Evolutionary conservation across 2,329 filamentous ascomycete genomes (phyloP).

Genomic region (Pseudogymnoascus sp.): DNA sequence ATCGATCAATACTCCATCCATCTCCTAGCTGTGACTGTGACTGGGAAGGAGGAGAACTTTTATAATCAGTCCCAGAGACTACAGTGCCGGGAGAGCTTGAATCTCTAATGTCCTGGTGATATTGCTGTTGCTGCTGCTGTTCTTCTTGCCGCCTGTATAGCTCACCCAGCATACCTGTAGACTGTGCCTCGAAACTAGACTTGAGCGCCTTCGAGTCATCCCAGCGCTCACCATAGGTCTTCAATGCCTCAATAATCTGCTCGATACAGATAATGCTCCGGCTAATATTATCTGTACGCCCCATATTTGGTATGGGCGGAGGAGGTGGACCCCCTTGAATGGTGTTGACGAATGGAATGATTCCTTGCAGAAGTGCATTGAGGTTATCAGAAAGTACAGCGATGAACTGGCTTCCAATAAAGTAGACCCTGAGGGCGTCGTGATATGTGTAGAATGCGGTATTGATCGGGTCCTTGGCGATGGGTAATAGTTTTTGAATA

Average conservation of each 20-base stretch:
- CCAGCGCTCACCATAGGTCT: constrained; percentile 54
- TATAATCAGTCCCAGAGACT: neutral
- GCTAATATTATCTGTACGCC: constrained; percentile 44
- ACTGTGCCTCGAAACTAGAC: constrained; percentile 41
- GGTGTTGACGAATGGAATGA: constrained; percentile 20
- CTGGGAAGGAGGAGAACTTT: constrained; percentile 1
- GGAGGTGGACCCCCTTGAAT: constrained; percentile 40
- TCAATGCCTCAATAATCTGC: constrained; percentile 46
- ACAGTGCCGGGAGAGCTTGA: neutral
- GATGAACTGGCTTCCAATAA: constrained; percentile 58
- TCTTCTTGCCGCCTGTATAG: neutral
- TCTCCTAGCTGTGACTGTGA: neutral
- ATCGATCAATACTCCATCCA: neutral
- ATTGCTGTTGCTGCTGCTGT: neutral
- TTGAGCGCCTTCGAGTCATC: constrained; percentile 48
- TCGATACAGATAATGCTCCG: constrained; percentile 50
- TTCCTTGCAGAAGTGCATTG: constrained; percentile 45
- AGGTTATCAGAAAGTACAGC: constrained; percentile 53
- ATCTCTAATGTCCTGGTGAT: constrained; percentile 1
- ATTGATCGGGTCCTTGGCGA: constrained; percentile 52
- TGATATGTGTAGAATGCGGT: constrained; percentile 75
- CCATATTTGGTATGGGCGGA: constrained; percentile 37
- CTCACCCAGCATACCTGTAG: neutral
- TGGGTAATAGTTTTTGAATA: constrained; percentile 63
- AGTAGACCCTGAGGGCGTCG: constrained; percentile 79